phyloP scores from a whole-genome alignment of 768 basidiomycete species.

The Suillus tomentosus region DNA sequence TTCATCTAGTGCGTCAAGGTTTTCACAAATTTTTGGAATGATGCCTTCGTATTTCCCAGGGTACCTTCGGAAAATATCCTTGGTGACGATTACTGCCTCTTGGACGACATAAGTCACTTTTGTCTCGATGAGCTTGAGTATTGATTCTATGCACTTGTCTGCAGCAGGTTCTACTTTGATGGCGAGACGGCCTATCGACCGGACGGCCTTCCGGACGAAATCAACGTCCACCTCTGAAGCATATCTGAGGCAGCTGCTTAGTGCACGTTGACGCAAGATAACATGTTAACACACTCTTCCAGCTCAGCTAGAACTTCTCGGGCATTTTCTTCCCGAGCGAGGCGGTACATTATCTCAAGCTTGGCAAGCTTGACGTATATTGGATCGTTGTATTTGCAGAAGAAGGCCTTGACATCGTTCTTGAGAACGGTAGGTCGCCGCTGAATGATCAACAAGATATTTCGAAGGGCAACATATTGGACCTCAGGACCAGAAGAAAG shows the following conservation, averaged over 20 bases:
- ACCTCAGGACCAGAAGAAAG: slow-evolving; percentile 98
- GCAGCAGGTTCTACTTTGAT: slow-evolving; percentile 94
- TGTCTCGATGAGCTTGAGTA: slow-evolving; percentile 86
- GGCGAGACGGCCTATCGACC: slow-evolving; percentile 95
- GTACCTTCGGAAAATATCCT: slow-evolving; percentile 96
- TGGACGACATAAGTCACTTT: slow-evolving; percentile 97
- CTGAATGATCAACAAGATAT: slow-evolving; percentile 97
- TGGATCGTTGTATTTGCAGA: slow-evolving; percentile 99
- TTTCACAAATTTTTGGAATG: slow-evolving; percentile 90
- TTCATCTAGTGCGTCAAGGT: slow-evolving; percentile 90
- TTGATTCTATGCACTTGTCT: slow-evolving; percentile 84
- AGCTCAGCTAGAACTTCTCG: slow-evolving; percentile 91
- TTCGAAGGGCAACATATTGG: slow-evolving; percentile 95
- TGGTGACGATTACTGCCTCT: slow-evolving; percentile 96
- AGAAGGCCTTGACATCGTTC: slow-evolving; percentile 98
- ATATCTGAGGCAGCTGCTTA: slow-evolving; percentile 55
- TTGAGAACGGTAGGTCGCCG: slow-evolving; percentile 88
- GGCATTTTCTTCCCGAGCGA: slow-evolving; percentile 93
- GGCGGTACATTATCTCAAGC: slow-evolving; percentile 97
- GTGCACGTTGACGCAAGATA: background rate
- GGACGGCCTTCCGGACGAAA: slow-evolving; percentile 96
- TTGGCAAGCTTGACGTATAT: slow-evolving; percentile 99
- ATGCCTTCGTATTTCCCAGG: slow-evolving; percentile 96
- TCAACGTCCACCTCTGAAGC: slow-evolving; percentile 98
- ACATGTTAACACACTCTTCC: slow-evolving; percentile 68